Evolutionary conservation across 2,329 filamentous ascomycete species (phyloP).

Genomic region (Colletotrichum sidae): DNA sequence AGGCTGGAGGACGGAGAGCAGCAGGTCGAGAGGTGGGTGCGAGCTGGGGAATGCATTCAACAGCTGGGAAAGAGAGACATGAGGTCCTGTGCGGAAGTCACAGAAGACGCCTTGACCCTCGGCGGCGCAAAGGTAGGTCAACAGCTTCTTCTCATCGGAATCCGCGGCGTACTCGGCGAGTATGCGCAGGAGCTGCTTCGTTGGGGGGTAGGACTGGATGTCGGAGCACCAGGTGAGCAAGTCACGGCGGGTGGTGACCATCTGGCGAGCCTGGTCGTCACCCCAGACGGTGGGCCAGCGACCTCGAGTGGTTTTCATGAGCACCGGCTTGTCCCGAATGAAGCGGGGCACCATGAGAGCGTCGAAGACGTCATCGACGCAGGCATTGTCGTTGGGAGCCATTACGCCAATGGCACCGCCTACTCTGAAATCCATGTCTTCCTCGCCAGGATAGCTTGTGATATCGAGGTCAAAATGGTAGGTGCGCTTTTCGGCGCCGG

Average conservation of each 20-base stretch:
- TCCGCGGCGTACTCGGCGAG: conserved; percentile 87
- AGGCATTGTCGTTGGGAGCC: conserved; percentile 81
- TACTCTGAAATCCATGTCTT: conserved; percentile 91
- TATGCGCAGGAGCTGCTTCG: conserved; percentile 85
- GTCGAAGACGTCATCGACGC: conserved; percentile 88
- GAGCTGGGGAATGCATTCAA: conserved; percentile 92
- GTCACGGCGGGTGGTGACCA: conserved; percentile 91
- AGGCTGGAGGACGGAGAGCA: conserved; percentile 84
- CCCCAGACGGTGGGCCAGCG: conserved; percentile 99
- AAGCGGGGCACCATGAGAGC: conserved; percentile 83
- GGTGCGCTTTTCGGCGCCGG: conserved; percentile 93
- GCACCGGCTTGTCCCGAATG: conserved; percentile 84
- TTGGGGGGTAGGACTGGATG: conserved; percentile 91
- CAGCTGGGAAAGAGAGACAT: conserved; percentile 87
- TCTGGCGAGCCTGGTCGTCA: conserved; percentile 83
- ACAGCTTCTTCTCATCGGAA: conserved; percentile 86
- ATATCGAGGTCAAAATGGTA: conserved; percentile 98
- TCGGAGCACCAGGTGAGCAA: conserved; percentile 97
- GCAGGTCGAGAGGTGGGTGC: conserved; percentile 84
- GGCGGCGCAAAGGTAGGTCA: conserved; percentile 85
- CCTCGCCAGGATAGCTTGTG: conserved; percentile 90
- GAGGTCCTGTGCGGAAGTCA: conserved; percentile 89
- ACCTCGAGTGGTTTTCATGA: conserved; percentile 81
- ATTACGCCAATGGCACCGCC: conserved; percentile 95
- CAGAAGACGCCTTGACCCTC: conserved; percentile 95